phyloP scores from a whole-genome alignment of 106 monocot species.

The Allium fistulosum region DNA sequence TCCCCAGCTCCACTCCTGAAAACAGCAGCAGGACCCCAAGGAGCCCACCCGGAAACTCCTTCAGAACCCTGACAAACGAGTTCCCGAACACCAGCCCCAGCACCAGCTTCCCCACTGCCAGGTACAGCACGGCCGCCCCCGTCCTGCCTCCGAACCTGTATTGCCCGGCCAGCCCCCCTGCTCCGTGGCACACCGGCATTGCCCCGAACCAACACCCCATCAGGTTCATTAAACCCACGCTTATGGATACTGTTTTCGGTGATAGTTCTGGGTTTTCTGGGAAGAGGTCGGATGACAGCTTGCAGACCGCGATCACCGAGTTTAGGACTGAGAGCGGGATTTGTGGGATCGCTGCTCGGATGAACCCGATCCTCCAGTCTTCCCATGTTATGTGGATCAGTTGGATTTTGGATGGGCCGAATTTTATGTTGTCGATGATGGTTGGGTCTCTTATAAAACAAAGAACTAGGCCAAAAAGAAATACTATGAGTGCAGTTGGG shows the following conservation, averaged over 20 bases:
- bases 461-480: slow-evolving; percentile 49
- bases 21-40: slow-evolving; percentile 87
- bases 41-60: slow-evolving; percentile 77
- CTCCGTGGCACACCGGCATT: slow-evolving; percentile 93
- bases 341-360: slow-evolving; percentile 51
- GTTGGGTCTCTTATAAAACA: slow-evolving; percentile 31
- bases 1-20: slow-evolving; percentile 90
- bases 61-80: slow-evolving; percentile 68
- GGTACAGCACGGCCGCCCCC: slow-evolving; percentile 69
- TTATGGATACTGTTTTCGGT: slow-evolving; percentile 61
- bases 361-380: slow-evolving; percentile 61
- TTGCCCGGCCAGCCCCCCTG: slow-evolving; percentile 95
- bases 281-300: slow-evolving; percentile 65
- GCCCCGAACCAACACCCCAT: slow-evolving; percentile 99
- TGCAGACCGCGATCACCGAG: slow-evolving; percentile 71
- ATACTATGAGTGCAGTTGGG: slow-evolving; percentile 79
- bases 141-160: slow-evolving; percentile 89
- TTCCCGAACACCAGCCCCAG: slow-evolving; percentile 65
- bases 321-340: slow-evolving; percentile 70
- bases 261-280: slow-evolving; percentile 47
- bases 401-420: slow-evolving; percentile 35
- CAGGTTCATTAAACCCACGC: slow-evolving; percentile 89
- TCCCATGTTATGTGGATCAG: slow-evolving; percentile 27
- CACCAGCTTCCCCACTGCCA: slow-evolving; percentile 62
- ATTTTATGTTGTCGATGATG: slow-evolving; percentile 24